Evolutionary conservation across 805 yeast species (phyloP).

Genomic region (Zygosaccharomyces pseudorouxii): DNA sequence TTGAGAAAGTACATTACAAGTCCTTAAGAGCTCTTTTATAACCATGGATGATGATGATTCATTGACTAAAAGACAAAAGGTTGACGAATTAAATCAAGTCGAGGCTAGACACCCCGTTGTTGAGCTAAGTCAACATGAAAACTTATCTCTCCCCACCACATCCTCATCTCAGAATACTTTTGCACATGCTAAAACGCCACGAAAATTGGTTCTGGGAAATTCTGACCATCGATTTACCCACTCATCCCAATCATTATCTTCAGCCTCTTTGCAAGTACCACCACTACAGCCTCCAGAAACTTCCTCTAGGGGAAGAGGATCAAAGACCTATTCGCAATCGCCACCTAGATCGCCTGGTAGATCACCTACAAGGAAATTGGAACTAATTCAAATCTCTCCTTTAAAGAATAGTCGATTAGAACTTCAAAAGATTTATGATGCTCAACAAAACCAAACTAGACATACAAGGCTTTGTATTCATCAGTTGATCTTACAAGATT

Average conservation of each 20-base stretch:
- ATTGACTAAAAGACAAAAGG: constrained; percentile 21
- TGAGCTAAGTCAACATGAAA: constrained; percentile 3
- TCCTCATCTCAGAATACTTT: constrained; percentile 2
- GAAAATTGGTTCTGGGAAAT: constrained; percentile 26
- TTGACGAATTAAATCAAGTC: not conserved
- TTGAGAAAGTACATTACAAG: not conserved
- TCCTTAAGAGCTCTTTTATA: not conserved
- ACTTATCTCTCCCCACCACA: constrained; percentile 10
- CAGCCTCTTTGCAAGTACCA: constrained; percentile 27
- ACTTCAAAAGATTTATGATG: constrained; percentile 27
- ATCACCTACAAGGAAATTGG: constrained; percentile 39
- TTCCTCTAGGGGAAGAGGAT: constrained; percentile 36
- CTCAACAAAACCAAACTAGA: constrained; percentile 36
- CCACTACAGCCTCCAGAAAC: constrained; percentile 33
- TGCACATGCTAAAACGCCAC: constrained; percentile 22
- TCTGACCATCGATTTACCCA: constrained; percentile 21
- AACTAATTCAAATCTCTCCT: constrained; percentile 41
- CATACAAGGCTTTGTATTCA: constrained; percentile 62
- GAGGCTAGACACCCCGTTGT: not conserved
- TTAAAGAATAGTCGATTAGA: constrained; percentile 35
- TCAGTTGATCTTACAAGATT: constrained; percentile 69
- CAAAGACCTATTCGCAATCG: constrained; percentile 28
- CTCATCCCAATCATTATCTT: constrained; percentile 24
- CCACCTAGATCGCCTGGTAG: constrained; percentile 36
- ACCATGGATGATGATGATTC: constrained; percentile 18